Evolutionary conservation across 2,329 filamentous ascomycete species (phyloP).

Genomic region (Aspergillus intermedius): DNA sequence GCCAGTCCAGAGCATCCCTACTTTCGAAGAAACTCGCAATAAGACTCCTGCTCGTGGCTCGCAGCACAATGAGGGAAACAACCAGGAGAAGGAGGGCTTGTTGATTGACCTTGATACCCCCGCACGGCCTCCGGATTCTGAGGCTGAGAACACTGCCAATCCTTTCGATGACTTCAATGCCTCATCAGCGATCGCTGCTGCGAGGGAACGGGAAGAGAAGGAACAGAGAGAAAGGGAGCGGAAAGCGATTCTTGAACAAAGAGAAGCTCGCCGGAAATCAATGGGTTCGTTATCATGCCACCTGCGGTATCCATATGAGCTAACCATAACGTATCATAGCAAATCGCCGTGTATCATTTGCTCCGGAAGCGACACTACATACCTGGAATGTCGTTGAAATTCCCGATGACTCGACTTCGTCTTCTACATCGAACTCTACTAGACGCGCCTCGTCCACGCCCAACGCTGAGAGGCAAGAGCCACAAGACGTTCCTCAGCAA

Average conservation of each 20-base stretch:
- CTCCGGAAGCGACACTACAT: conserved; percentile 91
- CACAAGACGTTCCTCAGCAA: conserved; percentile 38
- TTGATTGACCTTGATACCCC: conserved; percentile 41
- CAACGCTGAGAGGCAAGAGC: conserved; percentile 22
- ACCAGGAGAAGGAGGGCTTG: conserved; percentile 23
- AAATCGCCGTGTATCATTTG: conserved; percentile 91
- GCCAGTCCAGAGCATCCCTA: conserved; percentile 59
- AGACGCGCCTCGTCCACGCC: conserved; percentile 62
- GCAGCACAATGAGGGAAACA: conserved; percentile 14
- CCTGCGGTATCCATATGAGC: background rate
- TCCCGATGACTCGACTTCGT: conserved; percentile 76
- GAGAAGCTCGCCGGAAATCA: conserved; percentile 86
- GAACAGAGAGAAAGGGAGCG: conserved; percentile 55
- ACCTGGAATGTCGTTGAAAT: conserved; percentile 95
- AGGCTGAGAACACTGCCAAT: conserved; percentile 40
- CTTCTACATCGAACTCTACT: conserved; percentile 66
- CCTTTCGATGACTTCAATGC: conserved; percentile 43
- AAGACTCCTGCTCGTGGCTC: conserved; percentile 31
- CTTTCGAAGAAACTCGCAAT: conserved; percentile 48
- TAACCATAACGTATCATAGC: conserved; percentile 39
- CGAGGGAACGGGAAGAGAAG: conserved; percentile 62
- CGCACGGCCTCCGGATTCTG: conserved; percentile 23
- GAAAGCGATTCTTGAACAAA: conserved; percentile 58
- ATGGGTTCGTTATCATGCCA: conserved; percentile 47
- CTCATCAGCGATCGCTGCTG: conserved; percentile 53